phyloP scores from a whole-genome alignment of 2,329 filamentous ascomycete genomes.

The Teratosphaeria destructans region DNA sequence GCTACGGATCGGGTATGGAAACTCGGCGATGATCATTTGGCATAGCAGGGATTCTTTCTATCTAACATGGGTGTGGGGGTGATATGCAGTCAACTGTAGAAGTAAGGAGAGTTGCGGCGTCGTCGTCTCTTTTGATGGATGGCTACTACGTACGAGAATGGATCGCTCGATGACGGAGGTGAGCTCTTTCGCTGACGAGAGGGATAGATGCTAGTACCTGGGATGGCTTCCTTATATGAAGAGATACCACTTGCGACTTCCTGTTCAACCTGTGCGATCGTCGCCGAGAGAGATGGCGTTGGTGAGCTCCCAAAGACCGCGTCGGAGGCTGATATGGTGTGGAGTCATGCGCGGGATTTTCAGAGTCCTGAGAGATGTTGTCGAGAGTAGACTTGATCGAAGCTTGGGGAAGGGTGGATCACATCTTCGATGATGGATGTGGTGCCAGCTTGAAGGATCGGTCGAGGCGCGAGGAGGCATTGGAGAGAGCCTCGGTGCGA shows the following conservation, averaged over 20 bases:
- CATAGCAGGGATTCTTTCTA: not conserved
- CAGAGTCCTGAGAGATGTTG: conserved; percentile 12
- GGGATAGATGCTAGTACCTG: conserved; percentile 10
- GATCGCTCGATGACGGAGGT: conserved; percentile 3
- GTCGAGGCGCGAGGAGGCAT: not conserved
- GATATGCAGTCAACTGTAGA: not conserved
- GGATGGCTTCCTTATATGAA: conserved; percentile 10
- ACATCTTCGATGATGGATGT: not conserved
- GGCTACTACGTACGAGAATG: not conserved
- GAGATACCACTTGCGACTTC: conserved; percentile 14
- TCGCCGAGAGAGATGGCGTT: not conserved
- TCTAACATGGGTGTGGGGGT: not conserved
- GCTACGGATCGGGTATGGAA: not conserved
- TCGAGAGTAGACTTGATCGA: conserved; percentile 11
- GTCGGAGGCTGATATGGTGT: conserved; percentile 7
- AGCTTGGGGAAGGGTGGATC: conserved; percentile 2
- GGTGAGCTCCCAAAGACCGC: conserved; percentile 9
- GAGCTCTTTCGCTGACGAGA: conserved; percentile 6
- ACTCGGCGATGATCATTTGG: not conserved
- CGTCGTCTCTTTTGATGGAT: not conserved
- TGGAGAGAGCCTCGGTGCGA: not conserved
- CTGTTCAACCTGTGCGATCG: conserved; percentile 13
- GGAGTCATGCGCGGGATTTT: conserved; percentile 14
- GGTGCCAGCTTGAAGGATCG: not conserved
- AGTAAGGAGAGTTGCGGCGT: not conserved